Percentiles rank a stretch among this genome's conserved stretches.
Conservation (phyloP, 164 flowering plant species). For the Stephania yunnanensis region DNA sequence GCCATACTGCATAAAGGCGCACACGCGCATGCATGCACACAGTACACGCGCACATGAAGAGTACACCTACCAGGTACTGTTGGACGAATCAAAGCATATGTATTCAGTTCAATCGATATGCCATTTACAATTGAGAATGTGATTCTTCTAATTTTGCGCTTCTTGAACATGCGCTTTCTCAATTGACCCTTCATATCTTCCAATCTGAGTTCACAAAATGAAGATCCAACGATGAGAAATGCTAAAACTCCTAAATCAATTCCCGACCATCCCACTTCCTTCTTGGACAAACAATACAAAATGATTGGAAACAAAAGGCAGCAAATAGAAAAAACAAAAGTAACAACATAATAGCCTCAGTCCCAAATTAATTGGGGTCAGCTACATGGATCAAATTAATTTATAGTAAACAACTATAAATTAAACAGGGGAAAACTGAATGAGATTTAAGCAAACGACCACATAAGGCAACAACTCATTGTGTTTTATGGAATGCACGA, state of each 20-base stretch:
- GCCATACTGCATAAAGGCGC: background rate
- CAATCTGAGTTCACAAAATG: constrained; percentile 38
- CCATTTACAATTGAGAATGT: constrained; percentile 56
- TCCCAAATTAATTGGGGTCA: too few species aligned
- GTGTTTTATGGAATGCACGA: background rate
- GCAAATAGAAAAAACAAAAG: background rate
- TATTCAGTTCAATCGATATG: constrained; percentile 68
- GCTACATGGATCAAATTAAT: too few species aligned
- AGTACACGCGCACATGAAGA: background rate
- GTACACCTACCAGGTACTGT: constrained; percentile 60
- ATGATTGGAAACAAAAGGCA: background rate
- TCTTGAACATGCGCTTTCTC: constrained; percentile 75
- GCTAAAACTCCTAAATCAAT: background rate
- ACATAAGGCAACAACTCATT: background rate
- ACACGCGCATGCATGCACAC: too few species aligned
- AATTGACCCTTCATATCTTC: constrained; percentile 80
- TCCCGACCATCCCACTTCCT: background rate
- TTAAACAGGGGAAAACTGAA: background rate
- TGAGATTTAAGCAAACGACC: background rate
- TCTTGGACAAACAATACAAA: background rate
- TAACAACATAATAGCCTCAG: too few species aligned
- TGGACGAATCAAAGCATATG: constrained; percentile 95
- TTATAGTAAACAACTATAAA: too few species aligned
- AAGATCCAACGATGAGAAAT: background rate
- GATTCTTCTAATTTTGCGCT: constrained; percentile 68